These are phyloP conservation scores for Erysiphe neolycopersici DNA, from an alignment of 2,329 filamentous ascomycete genomes.

Conservation along the genomic window DNA sequence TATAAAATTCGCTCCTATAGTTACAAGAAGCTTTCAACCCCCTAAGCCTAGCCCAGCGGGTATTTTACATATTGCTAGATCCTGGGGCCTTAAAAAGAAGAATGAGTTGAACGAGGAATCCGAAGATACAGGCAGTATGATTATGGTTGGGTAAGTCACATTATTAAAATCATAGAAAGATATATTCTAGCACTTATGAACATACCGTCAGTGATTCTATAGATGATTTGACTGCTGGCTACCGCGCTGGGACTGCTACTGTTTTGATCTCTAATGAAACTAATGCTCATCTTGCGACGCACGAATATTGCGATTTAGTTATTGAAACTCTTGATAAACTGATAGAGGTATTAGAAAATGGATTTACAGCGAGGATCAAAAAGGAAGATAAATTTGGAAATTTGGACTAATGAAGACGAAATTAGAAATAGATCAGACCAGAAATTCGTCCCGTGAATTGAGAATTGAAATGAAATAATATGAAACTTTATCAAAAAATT, in stretches of 20 bases:
- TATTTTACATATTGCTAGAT: conserved; percentile 57
- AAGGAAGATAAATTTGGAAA: no score
- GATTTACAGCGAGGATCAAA: conserved; percentile 28
- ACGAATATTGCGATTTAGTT: conserved; percentile 52
- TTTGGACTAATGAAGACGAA: no score
- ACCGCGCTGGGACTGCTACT: conserved; percentile 61
- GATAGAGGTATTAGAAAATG: conserved; percentile 44
- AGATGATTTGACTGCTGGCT: conserved; percentile 79
- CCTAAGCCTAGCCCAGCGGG: conserved; percentile 77
- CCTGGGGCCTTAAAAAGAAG: conserved; percentile 38
- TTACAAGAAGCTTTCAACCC: conserved; percentile 57
- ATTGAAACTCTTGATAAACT: conserved; percentile 51
- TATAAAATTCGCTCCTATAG: conserved; percentile 46
- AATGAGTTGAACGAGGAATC: conserved; percentile 1
- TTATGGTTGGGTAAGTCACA: conserved; percentile 19
- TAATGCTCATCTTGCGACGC: conserved; percentile 41
- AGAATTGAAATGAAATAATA: no score
- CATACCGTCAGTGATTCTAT: conserved; percentile 36
- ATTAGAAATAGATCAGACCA: no score
- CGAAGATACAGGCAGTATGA: conserved; percentile 7
- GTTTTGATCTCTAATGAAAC: conserved; percentile 68
- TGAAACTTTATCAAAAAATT: no score
- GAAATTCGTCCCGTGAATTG: no score
- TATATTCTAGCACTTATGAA: no score
- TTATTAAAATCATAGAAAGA: no score